Percentiles rank a stretch among this genome's conserved stretches.
Conservation (phyloP, 2,329 filamentous ascomycete species). For the Raffaelea deltoideospora region DNA sequence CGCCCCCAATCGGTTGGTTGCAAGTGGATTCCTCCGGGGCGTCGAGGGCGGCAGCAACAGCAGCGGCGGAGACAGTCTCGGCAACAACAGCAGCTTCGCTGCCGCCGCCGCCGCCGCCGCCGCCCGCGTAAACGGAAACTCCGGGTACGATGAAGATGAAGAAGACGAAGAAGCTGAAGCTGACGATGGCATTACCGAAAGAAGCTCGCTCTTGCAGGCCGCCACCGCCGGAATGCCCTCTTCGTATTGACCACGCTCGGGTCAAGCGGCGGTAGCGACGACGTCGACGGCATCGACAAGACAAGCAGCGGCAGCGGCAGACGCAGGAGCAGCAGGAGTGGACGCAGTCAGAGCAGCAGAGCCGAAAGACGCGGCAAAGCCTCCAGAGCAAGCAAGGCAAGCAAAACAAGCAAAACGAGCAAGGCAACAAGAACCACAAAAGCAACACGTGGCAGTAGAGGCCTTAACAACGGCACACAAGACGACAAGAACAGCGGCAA, state of each 20-base stretch:
- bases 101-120: too few relatives aligned
- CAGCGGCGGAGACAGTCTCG: too few relatives aligned
- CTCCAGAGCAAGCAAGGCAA: too few relatives aligned
- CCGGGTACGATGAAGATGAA: neutral
- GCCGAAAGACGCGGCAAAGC: too few relatives aligned
- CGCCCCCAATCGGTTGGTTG: slow-evolving; percentile 6
- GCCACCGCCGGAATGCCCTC: slow-evolving; percentile 1
- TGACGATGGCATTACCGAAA: slow-evolving; percentile 13
- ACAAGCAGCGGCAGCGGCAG: neutral
- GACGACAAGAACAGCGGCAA: neutral
- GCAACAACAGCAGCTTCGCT: too few relatives aligned
- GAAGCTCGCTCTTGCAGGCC: slow-evolving; percentile 15
- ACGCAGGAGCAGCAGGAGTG: neutral
- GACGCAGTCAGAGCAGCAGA: too few relatives aligned
- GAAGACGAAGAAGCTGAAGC: slow-evolving; percentile 7
- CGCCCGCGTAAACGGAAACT: too few relatives aligned
- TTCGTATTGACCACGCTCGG: slow-evolving; percentile 23
- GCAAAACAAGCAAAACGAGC: too few relatives aligned
- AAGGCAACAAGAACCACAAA: too few relatives aligned
- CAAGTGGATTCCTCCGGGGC: slow-evolving; percentile 1
- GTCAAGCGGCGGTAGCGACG: neutral
- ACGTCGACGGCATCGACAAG: neutral
- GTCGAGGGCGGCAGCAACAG: neutral
- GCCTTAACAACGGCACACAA: too few relatives aligned
- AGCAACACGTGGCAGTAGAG: too few relatives aligned